Conservation (phyloP, 371 early-diverging fungal species). For the Catenaria anguillulae region DNA sequence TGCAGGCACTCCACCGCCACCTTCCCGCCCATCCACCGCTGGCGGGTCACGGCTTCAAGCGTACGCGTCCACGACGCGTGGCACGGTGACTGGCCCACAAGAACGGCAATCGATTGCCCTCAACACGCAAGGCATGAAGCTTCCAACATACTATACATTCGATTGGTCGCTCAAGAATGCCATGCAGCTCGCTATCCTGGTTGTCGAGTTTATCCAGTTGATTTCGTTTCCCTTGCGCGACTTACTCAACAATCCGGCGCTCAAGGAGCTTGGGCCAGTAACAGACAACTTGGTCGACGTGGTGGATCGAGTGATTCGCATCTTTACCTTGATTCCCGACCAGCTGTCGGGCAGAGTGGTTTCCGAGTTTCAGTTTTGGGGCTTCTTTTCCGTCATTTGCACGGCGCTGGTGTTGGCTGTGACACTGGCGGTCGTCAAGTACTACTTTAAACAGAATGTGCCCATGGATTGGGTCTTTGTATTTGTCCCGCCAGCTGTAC, state of each 20-base stretch:
- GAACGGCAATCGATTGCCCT: not conserved
- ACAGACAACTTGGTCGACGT: not conserved
- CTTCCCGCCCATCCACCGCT: no score
- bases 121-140: not conserved
- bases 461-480: not conserved
- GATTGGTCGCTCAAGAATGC: not conserved
- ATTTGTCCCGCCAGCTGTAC: not conserved
- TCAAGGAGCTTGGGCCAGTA: no score
- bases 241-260: slow-evolving; percentile 3
- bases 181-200: not conserved
- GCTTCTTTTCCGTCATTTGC: not conserved
- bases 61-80: not conserved
- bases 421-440: not conserved
- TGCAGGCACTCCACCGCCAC: no score
- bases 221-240: slow-evolving; percentile 9
- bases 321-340: slow-evolving; percentile 6
- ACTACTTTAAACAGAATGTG: not conserved
- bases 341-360: not conserved
- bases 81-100: no score
- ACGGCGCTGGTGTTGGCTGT: not conserved
- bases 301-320: not conserved
- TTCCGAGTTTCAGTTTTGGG: slow-evolving; percentile 6
- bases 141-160: not conserved
- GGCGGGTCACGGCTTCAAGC: not conserved
- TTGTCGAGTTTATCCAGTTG: slow-evolving; percentile 8